Evolutionary conservation across 176 grass and related monocot species (phyloP).

Genomic region (Cocos nucifera): DNA sequence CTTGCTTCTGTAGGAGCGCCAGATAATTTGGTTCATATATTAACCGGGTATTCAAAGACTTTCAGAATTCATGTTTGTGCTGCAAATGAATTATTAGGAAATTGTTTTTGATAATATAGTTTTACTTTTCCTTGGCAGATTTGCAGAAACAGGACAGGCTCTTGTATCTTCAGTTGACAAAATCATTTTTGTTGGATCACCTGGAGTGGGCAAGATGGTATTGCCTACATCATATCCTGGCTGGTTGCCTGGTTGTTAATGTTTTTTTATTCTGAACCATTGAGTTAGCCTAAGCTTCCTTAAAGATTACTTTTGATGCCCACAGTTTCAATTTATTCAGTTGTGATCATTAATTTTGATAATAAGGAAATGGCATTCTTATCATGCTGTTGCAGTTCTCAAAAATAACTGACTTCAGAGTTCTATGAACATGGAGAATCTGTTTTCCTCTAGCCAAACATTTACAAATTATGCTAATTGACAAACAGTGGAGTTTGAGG

Average conservation of each 20-base stretch:
- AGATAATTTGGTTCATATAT: constrained; percentile 88
- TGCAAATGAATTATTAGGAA: not conserved
- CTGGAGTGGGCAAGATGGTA: constrained; percentile 94
- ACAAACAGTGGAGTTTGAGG: too few species aligned
- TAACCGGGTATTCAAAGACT: constrained; percentile 58
- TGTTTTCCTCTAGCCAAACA: too few species aligned
- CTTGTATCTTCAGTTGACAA: constrained; percentile 96
- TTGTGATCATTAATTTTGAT: too few species aligned
- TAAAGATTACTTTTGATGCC: too few species aligned
- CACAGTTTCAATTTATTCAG: too few species aligned
- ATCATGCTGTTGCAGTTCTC: too few species aligned
- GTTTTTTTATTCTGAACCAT: too few species aligned
- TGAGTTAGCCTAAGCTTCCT: too few species aligned
- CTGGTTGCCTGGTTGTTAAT: constrained; percentile 20
- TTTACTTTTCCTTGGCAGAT: constrained; percentile 33
- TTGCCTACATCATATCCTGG: not conserved
- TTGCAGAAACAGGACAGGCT: constrained; percentile 92
- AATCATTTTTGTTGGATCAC: constrained; percentile 99
- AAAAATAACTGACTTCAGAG: too few species aligned
- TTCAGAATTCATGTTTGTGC: constrained; percentile 12
- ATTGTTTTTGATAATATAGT: constrained; percentile 4
- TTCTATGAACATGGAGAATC: too few species aligned
- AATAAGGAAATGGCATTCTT: too few species aligned
- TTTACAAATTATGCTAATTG: too few species aligned
- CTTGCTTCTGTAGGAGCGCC: constrained; percentile 92